A percentile compares a stretch with the other conserved stretches of the same genome.
Conservation (phyloP, 2,329 filamentous ascomycete species). For the Talaromyces piceae region DNA sequence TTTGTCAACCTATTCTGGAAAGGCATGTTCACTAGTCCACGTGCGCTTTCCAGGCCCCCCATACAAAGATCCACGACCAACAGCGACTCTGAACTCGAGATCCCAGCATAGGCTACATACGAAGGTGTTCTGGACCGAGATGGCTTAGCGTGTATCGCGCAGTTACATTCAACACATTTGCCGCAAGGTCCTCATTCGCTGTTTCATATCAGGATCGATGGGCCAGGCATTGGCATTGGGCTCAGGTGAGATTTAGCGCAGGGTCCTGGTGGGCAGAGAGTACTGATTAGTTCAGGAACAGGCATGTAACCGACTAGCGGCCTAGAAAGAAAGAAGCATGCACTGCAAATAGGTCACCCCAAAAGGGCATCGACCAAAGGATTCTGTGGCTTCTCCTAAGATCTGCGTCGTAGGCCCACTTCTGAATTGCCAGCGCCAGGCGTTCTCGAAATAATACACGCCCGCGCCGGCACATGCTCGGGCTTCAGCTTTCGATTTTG, state of each 20-base stretch:
- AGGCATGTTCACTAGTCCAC: neutral
- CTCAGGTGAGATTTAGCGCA: neutral
- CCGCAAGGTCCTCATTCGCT: neutral
- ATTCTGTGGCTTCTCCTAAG: constrained; percentile 11
- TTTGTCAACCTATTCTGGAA: neutral
- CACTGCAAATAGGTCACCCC: neutral
- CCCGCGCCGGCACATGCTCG: neutral
- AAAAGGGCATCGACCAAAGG: constrained; percentile 6
- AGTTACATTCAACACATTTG: neutral
- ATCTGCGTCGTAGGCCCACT: constrained; percentile 7
- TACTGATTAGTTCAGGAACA: neutral
- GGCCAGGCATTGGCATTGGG: neutral
- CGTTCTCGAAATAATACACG: no score
- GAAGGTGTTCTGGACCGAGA: neutral
- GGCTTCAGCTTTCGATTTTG: neutral
- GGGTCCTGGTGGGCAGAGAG: neutral
- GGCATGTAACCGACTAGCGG: neutral
- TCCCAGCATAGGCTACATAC: neutral
- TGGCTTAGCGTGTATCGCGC: neutral
- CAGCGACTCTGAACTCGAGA: neutral
- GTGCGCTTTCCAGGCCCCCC: neutral
- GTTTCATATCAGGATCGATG: constrained; percentile 2
- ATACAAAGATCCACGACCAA: neutral
- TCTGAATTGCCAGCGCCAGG: neutral
- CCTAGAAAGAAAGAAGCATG: neutral